Base-by-base conservation (phyloP, 768 basidiomycete species). In the Tephrocybe rancida region DNA sequence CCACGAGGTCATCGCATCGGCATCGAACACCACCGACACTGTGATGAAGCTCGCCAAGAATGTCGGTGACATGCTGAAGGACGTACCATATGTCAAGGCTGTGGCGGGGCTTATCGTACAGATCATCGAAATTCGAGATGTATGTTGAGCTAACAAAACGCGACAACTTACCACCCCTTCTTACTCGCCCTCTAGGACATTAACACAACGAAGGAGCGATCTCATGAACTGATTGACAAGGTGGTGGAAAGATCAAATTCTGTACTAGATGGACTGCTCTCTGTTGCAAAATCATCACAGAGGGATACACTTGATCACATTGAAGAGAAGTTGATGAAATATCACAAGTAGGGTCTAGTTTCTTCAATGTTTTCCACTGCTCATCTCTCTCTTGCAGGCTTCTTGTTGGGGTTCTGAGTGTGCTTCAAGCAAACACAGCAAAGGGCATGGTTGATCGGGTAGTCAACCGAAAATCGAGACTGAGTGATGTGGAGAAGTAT, bases 211-310 rank as follows among this genome's bases (percentile, higher is more conserved):
- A 47, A 46, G 27, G 44, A 46, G 3, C 27, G 45, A 47, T 47
- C 24, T 10, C 26, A 7, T 19, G 45, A 47, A 47, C 29, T 47
- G 21, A 47, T 47, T 16, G 29, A 47, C 16, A 47, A 47, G 24
- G 19, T 47, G 32, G 9, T 46, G 22, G 11, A n/a, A 8, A 46
- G 44, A 32, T 46, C 27, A 14, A 29, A 46, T 11, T 22, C 29
- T 25, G 21, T 46, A 11, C 27, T 46, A 26, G 44, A 46, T 46
- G 47, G 47, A n/a, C 21, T 48, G n/a, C 47, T 48, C 13, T 26
- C 21, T 9, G 47, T 48, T 25, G 27, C 27, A 32, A 29, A 29
- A 30, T 46, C 27, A 21, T 32, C 44, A 37, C 27, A 18, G 24
- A 32, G 11, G 18, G 21, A 48, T 5, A 26, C 24, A n/a, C 13